These are phyloP conservation scores for Globisporangium viniferum DNA, from an alignment of 352 stramenopile species.

Conservation along the genomic window DNA sequence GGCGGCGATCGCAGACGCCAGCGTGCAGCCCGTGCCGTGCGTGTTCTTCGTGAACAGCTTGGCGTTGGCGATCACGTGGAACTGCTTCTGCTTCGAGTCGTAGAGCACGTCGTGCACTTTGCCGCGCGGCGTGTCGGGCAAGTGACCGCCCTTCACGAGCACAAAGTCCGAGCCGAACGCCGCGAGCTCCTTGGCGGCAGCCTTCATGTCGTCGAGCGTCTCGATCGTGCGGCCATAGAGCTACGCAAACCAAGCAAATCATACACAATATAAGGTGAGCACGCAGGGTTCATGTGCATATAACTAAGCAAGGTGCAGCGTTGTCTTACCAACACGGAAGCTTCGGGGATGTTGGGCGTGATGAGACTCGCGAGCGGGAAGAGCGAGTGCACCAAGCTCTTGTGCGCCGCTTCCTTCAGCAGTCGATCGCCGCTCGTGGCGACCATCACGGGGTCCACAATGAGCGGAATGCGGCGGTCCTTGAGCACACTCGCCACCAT, in stretches of 20 bases:
- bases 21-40: slow-evolving; percentile 91
- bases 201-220: slow-evolving; percentile 64
- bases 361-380: slow-evolving; percentile 88
- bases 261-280: background rate
- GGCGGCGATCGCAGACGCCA: slow-evolving; percentile 90
- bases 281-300: too few relatives aligned
- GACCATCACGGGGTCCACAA: slow-evolving; percentile 95
- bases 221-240: slow-evolving; percentile 36
- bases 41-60: slow-evolving; percentile 45
- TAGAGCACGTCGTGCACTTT: slow-evolving; percentile 39
- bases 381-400: slow-evolving; percentile 67
- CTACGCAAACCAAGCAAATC: slow-evolving; percentile 16
- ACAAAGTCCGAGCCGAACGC: slow-evolving; percentile 61
- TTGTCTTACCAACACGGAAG: slow-evolving; percentile 67
- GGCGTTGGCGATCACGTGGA: slow-evolving; percentile 32
- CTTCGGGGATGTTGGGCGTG: slow-evolving; percentile 94
- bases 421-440: slow-evolving; percentile 85
- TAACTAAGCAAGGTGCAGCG: too few relatives aligned
- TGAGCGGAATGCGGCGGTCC: slow-evolving; percentile 46
- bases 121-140: slow-evolving; percentile 15
- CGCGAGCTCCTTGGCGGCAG: slow-evolving; percentile 73
- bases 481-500: slow-evolving; percentile 62
- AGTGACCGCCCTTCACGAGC: slow-evolving; percentile 93
- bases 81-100: slow-evolving; percentile 19
- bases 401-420: slow-evolving; percentile 70